Evolutionary conservation across 78 protist species (phyloP).

Genomic region (Cavenderia fasciculata): DNA sequence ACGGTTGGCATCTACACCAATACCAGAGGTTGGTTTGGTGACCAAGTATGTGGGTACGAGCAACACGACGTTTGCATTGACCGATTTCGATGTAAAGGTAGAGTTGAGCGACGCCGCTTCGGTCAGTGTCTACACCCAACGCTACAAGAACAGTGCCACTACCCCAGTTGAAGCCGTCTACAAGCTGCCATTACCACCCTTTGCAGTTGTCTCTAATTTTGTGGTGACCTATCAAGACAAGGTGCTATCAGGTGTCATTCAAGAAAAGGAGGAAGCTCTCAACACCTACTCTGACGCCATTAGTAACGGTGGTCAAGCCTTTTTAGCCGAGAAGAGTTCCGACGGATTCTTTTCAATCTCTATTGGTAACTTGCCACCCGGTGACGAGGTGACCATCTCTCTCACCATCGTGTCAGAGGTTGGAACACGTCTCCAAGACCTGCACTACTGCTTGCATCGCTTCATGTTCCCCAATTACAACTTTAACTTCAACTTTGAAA

Average conservation of each 20-base stretch:
- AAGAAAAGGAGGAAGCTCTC: slow-evolving; percentile 6
- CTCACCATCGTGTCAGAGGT: slow-evolving; percentile 38
- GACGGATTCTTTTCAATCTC: not conserved
- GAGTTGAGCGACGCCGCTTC: not conserved
- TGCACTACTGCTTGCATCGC: slow-evolving; percentile 30
- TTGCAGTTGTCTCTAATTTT: not conserved
- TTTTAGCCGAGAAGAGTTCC: not conserved
- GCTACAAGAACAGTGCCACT: not conserved
- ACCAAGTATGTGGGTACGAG: too few relatives aligned
- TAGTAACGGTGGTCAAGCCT: slow-evolving; percentile 37
- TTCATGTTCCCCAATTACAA: slow-evolving; percentile 8
- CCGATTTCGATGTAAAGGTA: not conserved
- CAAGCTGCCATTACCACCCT: slow-evolving; percentile 12
- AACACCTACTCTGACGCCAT: slow-evolving; percentile 17
- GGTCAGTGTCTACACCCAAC: slow-evolving; percentile 5
- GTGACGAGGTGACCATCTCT: not conserved
- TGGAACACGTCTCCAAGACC: slow-evolving; percentile 2
- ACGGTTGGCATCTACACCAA: too few relatives aligned
- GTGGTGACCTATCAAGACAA: slow-evolving; percentile 5
- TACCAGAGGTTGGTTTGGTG: too few relatives aligned
- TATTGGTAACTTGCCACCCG: slow-evolving; percentile 61
- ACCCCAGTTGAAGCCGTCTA: slow-evolving; percentile 51
- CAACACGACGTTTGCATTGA: not conserved
- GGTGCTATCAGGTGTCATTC: slow-evolving; percentile 14
- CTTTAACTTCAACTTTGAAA: not conserved